Evolutionary conservation across 2,329 filamentous ascomycete species (phyloP).

Genomic region (Gliomastix tumulicola): DNA sequence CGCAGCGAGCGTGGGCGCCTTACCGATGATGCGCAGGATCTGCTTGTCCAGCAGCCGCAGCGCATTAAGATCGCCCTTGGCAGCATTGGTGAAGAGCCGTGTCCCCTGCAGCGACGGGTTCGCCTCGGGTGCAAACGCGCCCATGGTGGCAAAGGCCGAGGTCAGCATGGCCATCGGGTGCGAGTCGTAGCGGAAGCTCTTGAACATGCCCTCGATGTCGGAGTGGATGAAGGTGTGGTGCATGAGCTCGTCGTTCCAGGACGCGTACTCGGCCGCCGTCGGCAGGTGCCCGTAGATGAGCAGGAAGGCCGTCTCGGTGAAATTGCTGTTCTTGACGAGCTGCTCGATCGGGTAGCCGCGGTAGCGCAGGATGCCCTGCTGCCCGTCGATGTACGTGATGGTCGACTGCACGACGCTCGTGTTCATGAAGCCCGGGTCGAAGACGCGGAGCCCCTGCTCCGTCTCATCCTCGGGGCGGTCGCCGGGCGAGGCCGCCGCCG

Average conservation of each 20-base stretch:
- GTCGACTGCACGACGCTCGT: conserved; percentile 40
- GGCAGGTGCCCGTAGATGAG: conserved; percentile 45
- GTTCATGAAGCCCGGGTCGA: conserved; percentile 46
- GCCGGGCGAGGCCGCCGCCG: conserved; percentile 18
- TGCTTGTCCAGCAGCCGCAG: conserved; percentile 41
- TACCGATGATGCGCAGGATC: conserved; percentile 43
- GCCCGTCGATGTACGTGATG: conserved; percentile 47
- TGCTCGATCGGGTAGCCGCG: conserved; percentile 45
- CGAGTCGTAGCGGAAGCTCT: conserved; percentile 42
- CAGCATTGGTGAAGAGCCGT: conserved; percentile 40
- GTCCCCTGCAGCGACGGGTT: conserved; percentile 42
- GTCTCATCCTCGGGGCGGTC: conserved; percentile 37
- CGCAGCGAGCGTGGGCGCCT: conserved; percentile 41
- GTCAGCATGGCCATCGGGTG: conserved; percentile 46
- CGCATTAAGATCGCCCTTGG: conserved; percentile 28
- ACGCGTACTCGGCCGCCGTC: conserved; percentile 26
- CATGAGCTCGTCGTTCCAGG: conserved; percentile 41
- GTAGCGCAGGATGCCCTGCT: conserved; percentile 42
- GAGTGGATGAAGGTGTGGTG: conserved; percentile 42
- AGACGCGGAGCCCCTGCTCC: conserved; percentile 39
- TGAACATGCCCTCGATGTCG: conserved; percentile 42
- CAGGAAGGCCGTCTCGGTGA: conserved; percentile 41
- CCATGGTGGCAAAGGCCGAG: conserved; percentile 39
- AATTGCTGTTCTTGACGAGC: conserved; percentile 39
- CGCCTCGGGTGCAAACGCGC: conserved; percentile 40